Percentiles rank a stretch among this genome's conserved stretches.
Evolutionary conservation across 2,329 filamentous ascomycete species (phyloP).

Genomic region (Drechslerella coelobrocha): DNA sequence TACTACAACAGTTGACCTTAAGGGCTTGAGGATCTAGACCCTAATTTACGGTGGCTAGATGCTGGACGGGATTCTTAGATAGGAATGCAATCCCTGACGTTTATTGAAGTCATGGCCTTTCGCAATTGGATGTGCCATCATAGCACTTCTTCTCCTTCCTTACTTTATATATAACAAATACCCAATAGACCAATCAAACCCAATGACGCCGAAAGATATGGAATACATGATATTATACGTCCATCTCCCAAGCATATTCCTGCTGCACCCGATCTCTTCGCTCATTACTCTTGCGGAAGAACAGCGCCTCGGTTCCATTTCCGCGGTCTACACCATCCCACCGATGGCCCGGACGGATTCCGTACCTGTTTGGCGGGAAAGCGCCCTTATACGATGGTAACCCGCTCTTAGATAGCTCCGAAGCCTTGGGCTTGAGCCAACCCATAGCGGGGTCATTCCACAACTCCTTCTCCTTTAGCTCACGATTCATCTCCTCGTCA

Average conservation of each 20-base stretch:
- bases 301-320: conserved; percentile 91
- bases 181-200: too few species aligned
- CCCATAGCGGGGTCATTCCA: conserved; percentile 95
- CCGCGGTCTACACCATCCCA: conserved; percentile 97
- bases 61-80: too few species aligned
- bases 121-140: too few species aligned
- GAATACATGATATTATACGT: conserved; percentile 66
- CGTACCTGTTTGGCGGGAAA: conserved; percentile 88
- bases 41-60: too few species aligned
- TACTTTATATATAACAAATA: too few species aligned
- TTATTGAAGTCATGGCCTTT: too few species aligned
- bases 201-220: conserved; percentile 14
- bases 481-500: conserved; percentile 83
- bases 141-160: too few species aligned
- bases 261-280: conserved; percentile 77
- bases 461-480: conserved; percentile 75
- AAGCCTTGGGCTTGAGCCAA: conserved; percentile 69
- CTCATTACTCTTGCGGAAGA: conserved; percentile 86
- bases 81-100: too few species aligned
- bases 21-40: neutral
- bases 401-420: conserved; percentile 59
- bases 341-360: conserved; percentile 86
- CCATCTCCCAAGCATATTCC: conserved; percentile 96
- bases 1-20: neutral
- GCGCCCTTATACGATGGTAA: conserved; percentile 78